Evolutionary conservation across 805 yeast species (phyloP).

Genomic region (Saccharomycopsis sp.): DNA sequence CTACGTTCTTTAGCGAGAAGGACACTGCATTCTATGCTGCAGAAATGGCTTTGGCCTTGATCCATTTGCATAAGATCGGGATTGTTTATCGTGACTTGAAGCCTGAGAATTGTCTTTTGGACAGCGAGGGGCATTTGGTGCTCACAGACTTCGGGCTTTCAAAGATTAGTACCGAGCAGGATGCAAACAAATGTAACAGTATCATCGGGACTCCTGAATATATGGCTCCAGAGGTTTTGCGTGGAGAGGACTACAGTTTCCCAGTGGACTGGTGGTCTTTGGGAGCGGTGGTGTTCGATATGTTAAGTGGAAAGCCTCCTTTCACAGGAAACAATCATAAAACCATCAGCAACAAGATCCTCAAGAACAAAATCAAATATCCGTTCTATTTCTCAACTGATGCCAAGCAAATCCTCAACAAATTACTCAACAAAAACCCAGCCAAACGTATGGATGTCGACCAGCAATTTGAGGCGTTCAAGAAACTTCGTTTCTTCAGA

Average conservation of each 20-base stretch:
- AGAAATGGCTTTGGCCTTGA: slow-evolving; percentile 70
- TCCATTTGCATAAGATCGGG: slow-evolving; percentile 72
- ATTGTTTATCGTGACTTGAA: slow-evolving; percentile 83
- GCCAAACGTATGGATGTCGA: slow-evolving; percentile 56
- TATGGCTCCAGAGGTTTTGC: slow-evolving; percentile 85
- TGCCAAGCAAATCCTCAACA: slow-evolving; percentile 66
- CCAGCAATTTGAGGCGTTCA: slow-evolving; percentile 46
- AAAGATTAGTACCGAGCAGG: slow-evolving; percentile 42
- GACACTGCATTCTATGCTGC: slow-evolving; percentile 74
- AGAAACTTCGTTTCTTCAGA: slow-evolving; percentile 69
- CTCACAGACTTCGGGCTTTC: slow-evolving; percentile 83
- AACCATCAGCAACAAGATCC: slow-evolving; percentile 67
- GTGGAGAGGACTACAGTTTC: slow-evolving; percentile 70
- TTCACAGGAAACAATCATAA: slow-evolving; percentile 79
- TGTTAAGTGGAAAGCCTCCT: slow-evolving; percentile 83
- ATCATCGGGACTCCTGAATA: slow-evolving; percentile 76
- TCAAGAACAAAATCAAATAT: slow-evolving; percentile 55
- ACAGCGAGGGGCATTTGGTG: slow-evolving; percentile 71
- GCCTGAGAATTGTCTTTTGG: slow-evolving; percentile 83
- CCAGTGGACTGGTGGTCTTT: slow-evolving; percentile 90
- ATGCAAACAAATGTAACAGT: slow-evolving; percentile 42
- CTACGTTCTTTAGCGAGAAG: slow-evolving; percentile 44
- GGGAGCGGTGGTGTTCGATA: slow-evolving; percentile 74
- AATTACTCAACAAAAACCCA: slow-evolving; percentile 65
- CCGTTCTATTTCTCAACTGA: slow-evolving; percentile 76